Evolutionary conservation across 257 asterid species (phyloP).

Genomic region (Solanum arcanum): DNA sequence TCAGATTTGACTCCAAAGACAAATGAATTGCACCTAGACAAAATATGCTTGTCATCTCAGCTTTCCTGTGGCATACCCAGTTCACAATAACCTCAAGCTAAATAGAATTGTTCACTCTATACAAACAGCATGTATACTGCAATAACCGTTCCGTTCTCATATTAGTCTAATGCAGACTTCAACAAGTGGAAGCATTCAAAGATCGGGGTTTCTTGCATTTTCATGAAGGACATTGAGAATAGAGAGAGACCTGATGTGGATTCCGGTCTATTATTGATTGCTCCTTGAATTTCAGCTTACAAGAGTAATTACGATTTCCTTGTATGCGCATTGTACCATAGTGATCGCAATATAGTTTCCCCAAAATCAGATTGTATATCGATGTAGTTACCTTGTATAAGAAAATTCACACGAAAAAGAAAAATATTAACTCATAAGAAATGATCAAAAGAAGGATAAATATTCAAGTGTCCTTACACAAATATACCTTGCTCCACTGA

Average conservation of each 20-base stretch:
- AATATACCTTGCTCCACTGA: constrained; percentile 90
- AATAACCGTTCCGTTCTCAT: neutral
- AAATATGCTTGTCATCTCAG: neutral
- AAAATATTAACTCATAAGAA: neutral
- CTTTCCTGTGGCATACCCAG: neutral
- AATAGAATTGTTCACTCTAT: neutral
- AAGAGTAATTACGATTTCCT: constrained; percentile 66
- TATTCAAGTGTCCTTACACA: neutral
- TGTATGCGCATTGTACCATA: constrained; percentile 91
- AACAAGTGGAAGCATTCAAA: neutral
- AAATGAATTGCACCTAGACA: neutral
- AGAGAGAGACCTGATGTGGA: constrained; percentile 78
- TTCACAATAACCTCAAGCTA: neutral
- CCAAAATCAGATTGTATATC: constrained; percentile 93
- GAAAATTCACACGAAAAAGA: neutral
- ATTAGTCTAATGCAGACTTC: neutral
- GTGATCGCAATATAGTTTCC: constrained; percentile 89
- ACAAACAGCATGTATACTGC: neutral
- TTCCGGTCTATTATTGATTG: constrained; percentile 91
- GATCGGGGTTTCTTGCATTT: neutral
- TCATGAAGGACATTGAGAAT: neutral
- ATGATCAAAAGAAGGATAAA: neutral
- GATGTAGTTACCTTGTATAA: constrained; percentile 81
- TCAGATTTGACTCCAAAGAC: neutral
- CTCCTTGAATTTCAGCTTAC: constrained; percentile 95